Conservation (phyloP, 108 stramenopile species). For the Pseudonitzschia pungens region DNA sequence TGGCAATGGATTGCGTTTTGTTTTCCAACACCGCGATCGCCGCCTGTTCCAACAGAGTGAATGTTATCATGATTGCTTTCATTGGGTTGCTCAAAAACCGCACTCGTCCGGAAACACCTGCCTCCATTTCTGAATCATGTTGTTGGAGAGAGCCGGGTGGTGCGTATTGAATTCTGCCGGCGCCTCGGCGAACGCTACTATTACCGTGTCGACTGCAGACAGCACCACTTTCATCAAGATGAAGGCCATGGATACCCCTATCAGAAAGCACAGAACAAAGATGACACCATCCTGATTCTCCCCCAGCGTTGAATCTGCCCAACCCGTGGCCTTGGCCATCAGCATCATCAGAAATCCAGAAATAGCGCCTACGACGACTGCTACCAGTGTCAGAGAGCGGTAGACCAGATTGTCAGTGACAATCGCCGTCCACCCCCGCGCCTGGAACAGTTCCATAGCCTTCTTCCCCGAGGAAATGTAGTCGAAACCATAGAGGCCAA, state of each 20-base stretch:
- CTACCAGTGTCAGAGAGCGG: conserved; percentile 30
- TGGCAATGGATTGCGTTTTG: no score
- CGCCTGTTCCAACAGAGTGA: no score
- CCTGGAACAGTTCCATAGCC: conserved; percentile 46
- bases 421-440: conserved; percentile 57
- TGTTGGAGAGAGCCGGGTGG: conserved; percentile 52
- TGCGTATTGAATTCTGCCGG: conserved; percentile 46
- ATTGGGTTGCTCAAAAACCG: background rate
- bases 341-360: conserved; percentile 50
- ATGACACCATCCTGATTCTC: conserved; percentile 10
- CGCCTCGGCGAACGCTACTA: conserved; percentile 82
- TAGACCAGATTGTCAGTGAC: conserved; percentile 26
- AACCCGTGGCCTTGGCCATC: conserved; percentile 27
- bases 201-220: conserved; percentile 74
- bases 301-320: conserved; percentile 20
- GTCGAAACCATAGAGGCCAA: conserved; percentile 74
- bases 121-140: conserved; percentile 59
- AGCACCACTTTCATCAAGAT: conserved; percentile 67
- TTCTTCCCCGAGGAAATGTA: conserved; percentile 63
- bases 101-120: conserved; percentile 55
- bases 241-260: conserved; percentile 56
- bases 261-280: conserved; percentile 19
- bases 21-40: no score
- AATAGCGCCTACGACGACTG: conserved; percentile 58
- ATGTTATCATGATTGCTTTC: background rate